phyloP scores from a whole-genome alignment of 768 basidiomycete species.

The Trametes sanguinea region DNA sequence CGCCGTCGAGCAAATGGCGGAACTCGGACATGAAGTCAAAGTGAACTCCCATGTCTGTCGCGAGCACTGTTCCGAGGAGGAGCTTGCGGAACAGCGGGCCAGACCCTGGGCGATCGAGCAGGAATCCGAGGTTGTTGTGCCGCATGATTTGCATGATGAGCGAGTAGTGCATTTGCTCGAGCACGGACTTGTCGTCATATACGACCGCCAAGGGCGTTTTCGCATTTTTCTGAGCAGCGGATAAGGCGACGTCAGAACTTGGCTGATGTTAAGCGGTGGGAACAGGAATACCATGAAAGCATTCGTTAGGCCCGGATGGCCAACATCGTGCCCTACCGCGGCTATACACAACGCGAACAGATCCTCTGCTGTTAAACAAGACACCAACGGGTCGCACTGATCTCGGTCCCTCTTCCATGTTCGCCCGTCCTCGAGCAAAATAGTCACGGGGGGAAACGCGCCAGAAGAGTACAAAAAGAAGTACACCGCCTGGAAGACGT shows the following conservation, averaged over 20 bases:
- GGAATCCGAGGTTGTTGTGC: slow-evolving; percentile 68
- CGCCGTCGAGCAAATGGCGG: slow-evolving; percentile 46
- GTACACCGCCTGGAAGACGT: slow-evolving; percentile 93
- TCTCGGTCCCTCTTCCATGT: slow-evolving; percentile 43
- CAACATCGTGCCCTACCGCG: slow-evolving; percentile 97
- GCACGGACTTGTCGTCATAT: slow-evolving; percentile 85
- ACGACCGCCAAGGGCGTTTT: slow-evolving; percentile 84
- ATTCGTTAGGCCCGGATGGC: slow-evolving; percentile 94
- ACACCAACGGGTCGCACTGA: slow-evolving; percentile 22
- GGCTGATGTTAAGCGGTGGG: slow-evolving; percentile 7
- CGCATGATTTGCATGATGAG: slow-evolving; percentile 80
- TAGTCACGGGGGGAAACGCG: slow-evolving; percentile 75
- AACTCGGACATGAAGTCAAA: slow-evolving; percentile 79
- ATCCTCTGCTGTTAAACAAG: slow-evolving; percentile 61
- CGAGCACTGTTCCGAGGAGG: slow-evolving; percentile 80
- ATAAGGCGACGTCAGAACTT: neutral
- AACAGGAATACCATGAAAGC: slow-evolving; percentile 73
- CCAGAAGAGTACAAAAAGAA: slow-evolving; percentile 79
- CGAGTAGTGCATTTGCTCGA: slow-evolving; percentile 91
- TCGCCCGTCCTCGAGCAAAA: slow-evolving; percentile 50
- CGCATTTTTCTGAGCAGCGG: slow-evolving; percentile 78
- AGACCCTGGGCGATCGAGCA: slow-evolving; percentile 58
- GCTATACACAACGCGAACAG: slow-evolving; percentile 85
- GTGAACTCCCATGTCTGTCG: slow-evolving; percentile 96
- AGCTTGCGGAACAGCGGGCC: slow-evolving; percentile 65